These are phyloP conservation scores for Elongisporangium undulatum DNA, from an alignment of 352 stramenopile species.

Conservation along the genomic window DNA sequence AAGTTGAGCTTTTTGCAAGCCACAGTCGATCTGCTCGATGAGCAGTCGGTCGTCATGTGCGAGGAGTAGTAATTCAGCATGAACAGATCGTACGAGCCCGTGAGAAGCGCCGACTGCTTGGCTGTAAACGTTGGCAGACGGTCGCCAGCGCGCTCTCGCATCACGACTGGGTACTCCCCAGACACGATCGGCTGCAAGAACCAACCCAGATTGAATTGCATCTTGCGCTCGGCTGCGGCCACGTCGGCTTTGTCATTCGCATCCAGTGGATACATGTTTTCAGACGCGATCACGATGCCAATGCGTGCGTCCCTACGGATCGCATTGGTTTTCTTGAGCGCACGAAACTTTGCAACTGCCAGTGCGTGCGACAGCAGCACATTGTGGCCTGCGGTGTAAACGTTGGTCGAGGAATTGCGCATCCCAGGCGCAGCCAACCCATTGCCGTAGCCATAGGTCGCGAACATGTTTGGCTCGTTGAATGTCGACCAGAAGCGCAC, in stretches of 20 bases:
- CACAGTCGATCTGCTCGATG: constrained; percentile 21
- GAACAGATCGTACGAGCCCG: constrained; percentile 88
- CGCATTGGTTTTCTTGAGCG: constrained; percentile 37
- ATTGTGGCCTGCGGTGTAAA: constrained; percentile 61
- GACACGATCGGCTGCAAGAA: constrained; percentile 86
- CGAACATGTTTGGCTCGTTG: constrained; percentile 88
- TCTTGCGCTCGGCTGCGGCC: constrained; percentile 71
- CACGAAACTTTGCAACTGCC: constrained; percentile 68
- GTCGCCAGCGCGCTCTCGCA: constrained; percentile 78
- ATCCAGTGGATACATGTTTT: constrained; percentile 77
- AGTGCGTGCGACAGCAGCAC: constrained; percentile 82
- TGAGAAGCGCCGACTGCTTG: constrained; percentile 60
- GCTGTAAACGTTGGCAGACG: constrained; percentile 86
- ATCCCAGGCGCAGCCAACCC: constrained; percentile 27
- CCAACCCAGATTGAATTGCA: constrained; percentile 90
- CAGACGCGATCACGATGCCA: constrained; percentile 88
- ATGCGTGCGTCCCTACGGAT: constrained; percentile 59
- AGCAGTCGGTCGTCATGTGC: constrained; percentile 42
- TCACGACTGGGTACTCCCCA: constrained; percentile 90
- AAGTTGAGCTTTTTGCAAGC: constrained; percentile 28
- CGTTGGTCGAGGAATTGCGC: constrained; percentile 15
- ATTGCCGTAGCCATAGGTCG: constrained; percentile 74
- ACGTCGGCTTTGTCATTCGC: constrained; percentile 30
- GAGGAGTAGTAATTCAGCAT: constrained; percentile 93
- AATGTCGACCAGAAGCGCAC: constrained; percentile 91